These are phyloP conservation scores for Smallanthus sonchifolius DNA, from an alignment of 129 eudicot species.

Conservation along the genomic window DNA sequence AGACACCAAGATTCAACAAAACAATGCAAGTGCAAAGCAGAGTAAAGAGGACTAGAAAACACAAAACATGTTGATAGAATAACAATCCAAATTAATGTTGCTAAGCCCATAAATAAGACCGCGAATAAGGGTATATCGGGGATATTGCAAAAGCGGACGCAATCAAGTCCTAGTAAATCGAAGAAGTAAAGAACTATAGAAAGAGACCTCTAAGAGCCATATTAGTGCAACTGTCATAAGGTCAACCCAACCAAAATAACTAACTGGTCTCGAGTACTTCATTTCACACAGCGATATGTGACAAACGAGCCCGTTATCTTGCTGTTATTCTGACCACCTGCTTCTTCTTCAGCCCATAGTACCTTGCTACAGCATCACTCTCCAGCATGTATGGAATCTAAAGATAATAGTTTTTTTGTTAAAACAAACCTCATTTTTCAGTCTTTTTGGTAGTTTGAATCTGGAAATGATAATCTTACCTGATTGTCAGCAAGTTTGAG, in stretches of 20 bases:
- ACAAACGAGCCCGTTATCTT: constrained; percentile 24
- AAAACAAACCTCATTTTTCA: background rate
- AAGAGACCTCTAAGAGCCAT: background rate
- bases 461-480: constrained; percentile 27
- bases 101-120: background rate
- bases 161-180: constrained; percentile 2
- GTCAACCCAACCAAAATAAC: constrained; percentile 1
- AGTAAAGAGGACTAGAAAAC: constrained; percentile 5
- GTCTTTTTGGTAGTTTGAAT: background rate
- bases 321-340: constrained; percentile 36
- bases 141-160: background rate
- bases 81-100: background rate
- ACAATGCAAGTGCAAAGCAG: constrained; percentile 3
- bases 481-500: constrained; percentile 41
- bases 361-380: constrained; percentile 52
- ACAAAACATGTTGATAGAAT: background rate
- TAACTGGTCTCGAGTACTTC: constrained; percentile 13
- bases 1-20: constrained; percentile 7
- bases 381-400: constrained; percentile 48
- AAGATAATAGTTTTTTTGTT: background rate
- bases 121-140: background rate
- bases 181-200: constrained; percentile 15
- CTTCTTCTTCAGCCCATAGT: constrained; percentile 52
- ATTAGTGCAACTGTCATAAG: constrained; percentile 8
- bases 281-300: constrained; percentile 42